Percentiles rank a stretch among this genome's conserved stretches.
Conservation (phyloP, 768 basidiomycete genomes). For the Lentinus brumalis region DNA sequence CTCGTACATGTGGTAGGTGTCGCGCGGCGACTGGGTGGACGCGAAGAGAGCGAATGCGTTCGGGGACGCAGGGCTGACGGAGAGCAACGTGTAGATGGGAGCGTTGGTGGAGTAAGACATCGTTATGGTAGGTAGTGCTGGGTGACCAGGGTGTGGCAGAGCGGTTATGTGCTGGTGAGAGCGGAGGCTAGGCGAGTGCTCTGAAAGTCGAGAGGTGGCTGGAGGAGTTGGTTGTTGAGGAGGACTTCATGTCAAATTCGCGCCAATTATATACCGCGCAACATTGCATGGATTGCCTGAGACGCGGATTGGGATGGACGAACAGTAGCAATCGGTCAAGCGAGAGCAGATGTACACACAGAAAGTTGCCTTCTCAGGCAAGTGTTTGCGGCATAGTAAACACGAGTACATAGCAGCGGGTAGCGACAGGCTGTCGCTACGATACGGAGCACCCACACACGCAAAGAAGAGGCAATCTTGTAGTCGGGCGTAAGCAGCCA, state of each 20-base stretch:
- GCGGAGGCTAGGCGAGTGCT: conserved; percentile 3
- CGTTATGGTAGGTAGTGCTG: not conserved
- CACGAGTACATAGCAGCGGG: not conserved
- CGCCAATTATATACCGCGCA: conserved; percentile 11
- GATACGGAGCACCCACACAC: not conserved
- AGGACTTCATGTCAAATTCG: too few species aligned
- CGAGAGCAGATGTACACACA: not conserved
- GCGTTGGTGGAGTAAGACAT: not conserved
- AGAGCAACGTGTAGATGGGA: conserved; percentile 12
- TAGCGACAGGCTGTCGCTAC: not conserved
- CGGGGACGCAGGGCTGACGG: conserved; percentile 18
- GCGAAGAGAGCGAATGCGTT: conserved; percentile 22
- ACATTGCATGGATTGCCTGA: not conserved
- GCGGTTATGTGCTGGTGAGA: not conserved
- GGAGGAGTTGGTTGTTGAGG: conserved; percentile 7
- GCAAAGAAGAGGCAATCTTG: not conserved
- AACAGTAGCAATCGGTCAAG: not conserved
- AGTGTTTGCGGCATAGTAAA: conserved; percentile 3
- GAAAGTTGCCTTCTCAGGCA: conserved; percentile 8
- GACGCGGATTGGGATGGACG: not conserved
- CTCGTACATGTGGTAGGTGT: conserved; percentile 23
- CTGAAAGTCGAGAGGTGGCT: not conserved
- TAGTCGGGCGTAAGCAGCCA: too few species aligned
- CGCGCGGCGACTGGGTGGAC: conserved; percentile 21
- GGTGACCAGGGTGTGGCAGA: not conserved